These are phyloP conservation scores for Besnoitia besnoiti DNA, from an alignment of 169 alveolate genomes.

Conservation along the genomic window DNA sequence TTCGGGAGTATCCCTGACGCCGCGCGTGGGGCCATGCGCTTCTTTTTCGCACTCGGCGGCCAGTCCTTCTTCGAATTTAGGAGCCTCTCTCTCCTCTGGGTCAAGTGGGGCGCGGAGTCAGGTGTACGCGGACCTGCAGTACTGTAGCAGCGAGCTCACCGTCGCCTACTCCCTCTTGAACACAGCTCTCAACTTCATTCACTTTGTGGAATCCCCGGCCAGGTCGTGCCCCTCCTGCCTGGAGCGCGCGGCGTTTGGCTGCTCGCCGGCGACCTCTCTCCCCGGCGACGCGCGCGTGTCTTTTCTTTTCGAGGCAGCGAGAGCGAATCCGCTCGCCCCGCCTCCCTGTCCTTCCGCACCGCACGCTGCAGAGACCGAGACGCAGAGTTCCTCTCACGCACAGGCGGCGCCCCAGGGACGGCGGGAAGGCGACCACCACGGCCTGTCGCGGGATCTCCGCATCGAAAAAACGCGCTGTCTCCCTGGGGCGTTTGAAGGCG, in stretches of 20 bases:
- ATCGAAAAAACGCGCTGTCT: too few relatives aligned
- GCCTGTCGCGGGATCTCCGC: too few relatives aligned
- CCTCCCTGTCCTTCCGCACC: too few relatives aligned
- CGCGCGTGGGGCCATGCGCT: too few relatives aligned
- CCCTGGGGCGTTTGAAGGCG: too few relatives aligned
- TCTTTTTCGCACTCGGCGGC: background rate
- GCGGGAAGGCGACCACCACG: too few relatives aligned
- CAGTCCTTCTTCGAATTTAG: background rate
- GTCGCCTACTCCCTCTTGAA: slow-evolving; percentile 40
- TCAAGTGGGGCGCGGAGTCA: background rate
- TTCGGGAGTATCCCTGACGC: background rate
- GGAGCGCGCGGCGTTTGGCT: background rate
- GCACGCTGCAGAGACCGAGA: too few relatives aligned
- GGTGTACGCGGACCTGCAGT: slow-evolving; percentile 15
- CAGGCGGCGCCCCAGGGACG: too few relatives aligned
- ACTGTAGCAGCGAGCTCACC: slow-evolving; percentile 32
- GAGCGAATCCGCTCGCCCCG: too few relatives aligned
- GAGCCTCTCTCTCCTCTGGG: background rate
- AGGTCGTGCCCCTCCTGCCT: slow-evolving; percentile 9
- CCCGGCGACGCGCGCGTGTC: too few relatives aligned
- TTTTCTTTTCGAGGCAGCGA: too few relatives aligned
- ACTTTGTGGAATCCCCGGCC: background rate
- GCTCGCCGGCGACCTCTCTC: background rate
- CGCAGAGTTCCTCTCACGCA: too few relatives aligned
- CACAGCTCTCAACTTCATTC: slow-evolving; percentile 40